Base-by-base conservation (phyloP, 1,284 basidiomycete species). In the Trichosporon sp. region DNA sequence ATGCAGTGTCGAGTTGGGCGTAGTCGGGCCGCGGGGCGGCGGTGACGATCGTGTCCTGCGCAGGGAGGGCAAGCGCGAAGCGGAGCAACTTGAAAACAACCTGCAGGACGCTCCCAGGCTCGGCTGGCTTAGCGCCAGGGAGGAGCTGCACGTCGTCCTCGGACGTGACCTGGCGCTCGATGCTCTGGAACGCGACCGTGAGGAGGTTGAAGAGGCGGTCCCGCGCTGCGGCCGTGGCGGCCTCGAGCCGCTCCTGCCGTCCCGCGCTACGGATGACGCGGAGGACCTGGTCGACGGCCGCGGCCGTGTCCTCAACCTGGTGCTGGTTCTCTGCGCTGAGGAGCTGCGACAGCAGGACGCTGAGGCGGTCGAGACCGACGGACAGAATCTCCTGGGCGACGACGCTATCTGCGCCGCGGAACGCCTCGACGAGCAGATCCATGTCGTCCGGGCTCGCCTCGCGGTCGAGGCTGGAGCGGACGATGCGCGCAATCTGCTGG, bases 361-460 rank as follows among this genome's bases (percentile, higher is more conserved):
- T 70, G 0, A 82, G 70, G 1, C 77, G 73, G 62, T 81, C 79
- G 9, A 82, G 67, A 0, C 81, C 81, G 5, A 76, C 76, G 2
- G 75, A 71, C 1, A 81, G 68, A 23, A 81, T 79, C 74, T 81
- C 80, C 70, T 78, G 75, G 0, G 75, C 76, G 1, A 79, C 79
- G 12, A 79, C 71, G 9, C 68, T 58, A 58, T 82, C 81, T 44
- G 81, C 80, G 3, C 81, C 80, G 18, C 77, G 72, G 71, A 80
- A 80, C 2, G 79, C 75, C 68, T 82, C 81, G 65, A 78, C 79
- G 4, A 82, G 67, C 34, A 82, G 72, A 68, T 81, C 81, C 56
- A 77, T 76, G 71, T 82, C 80, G 62, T 82, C 81, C 4, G 76
- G 74, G 0, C 73, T 74, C 13, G 74, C 73, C 9, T 80, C 80